Base-by-base conservation (phyloP, 345 rosid species). In the Brassica carinata region DNA sequence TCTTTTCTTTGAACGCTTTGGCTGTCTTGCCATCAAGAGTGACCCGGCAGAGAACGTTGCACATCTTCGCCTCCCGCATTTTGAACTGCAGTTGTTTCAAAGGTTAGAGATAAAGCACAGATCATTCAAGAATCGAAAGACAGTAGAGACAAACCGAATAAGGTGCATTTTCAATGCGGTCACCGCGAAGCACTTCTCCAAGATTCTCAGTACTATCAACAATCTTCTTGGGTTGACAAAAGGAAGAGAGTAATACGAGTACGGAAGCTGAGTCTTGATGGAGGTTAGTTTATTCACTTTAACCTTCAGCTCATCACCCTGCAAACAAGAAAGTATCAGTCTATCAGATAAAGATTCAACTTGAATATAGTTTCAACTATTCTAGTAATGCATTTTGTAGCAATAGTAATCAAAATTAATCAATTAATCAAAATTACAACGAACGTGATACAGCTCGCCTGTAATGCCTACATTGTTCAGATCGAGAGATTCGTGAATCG, bases 171-270 rank as follows among this genome's bases (percentile, higher is more conserved):
- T 96, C 99, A 38, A 96, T 96, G 26, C 98, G 96, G 82, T 96
- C 99, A 71, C 99, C 99, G 2, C 99, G 99, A 74, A 96, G 98
- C 34, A 96, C 99, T 88, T 96, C 99, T 64, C 99, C 99, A 14
- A 96, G 98, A 88, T 96, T 96, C 89, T 96, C 99, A 31, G 99
- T 89, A 78, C 96, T 96, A 87, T 96, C 99, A 34, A 90, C 81
- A 19, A 96, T 96, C 81, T 89, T 87, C 23, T 83, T 61, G n/a
- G 99, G 99, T 31, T 31, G 76, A 81, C 98, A 91, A 68, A 85
- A 88, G 5, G 94, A 74, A 96, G 91, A 13, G 98, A 88, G 74
- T 96, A 96, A 68, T 83, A 96, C 8, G 98, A 83, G 82, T 92
- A 96, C 27, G 99, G 99, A 78, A 96, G 98, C 84, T 96, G 99